These are phyloP conservation scores for Arthonia radiata DNA, from an alignment of 495 filamentous ascomycete genomes.

Conservation along the genomic window DNA sequence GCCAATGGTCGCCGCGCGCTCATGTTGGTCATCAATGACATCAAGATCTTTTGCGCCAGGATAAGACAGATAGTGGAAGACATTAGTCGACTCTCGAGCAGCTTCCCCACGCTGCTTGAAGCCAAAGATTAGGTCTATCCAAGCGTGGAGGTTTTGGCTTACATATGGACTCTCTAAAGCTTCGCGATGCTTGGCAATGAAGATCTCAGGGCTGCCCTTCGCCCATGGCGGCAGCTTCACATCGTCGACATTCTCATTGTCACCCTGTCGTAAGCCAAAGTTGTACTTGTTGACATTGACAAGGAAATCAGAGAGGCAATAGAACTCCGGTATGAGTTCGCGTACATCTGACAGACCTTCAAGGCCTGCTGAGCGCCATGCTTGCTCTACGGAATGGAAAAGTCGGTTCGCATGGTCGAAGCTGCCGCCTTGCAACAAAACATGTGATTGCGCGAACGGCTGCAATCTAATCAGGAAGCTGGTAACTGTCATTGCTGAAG, in stretches of 20 bases:
- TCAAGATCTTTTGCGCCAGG: constrained; percentile 83
- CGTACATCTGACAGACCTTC: constrained; percentile 84
- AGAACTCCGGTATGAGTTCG: constrained; percentile 90
- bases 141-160: constrained; percentile 68
- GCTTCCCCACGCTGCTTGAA: constrained; percentile 87
- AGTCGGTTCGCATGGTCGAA: constrained; percentile 92
- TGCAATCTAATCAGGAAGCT: constrained; percentile 89
- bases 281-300: constrained; percentile 81
- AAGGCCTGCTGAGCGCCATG: constrained; percentile 73
- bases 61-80: constrained; percentile 90
- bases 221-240: constrained; percentile 86
- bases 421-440: constrained; percentile 87
- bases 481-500: constrained; percentile 94
- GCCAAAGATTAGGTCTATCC: constrained; percentile 93
- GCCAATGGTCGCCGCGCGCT: constrained; percentile 64
- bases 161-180: constrained; percentile 88
- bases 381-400: constrained; percentile 78
- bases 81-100: constrained; percentile 73
- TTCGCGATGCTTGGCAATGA: constrained; percentile 81
- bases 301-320: constrained; percentile 83
- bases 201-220: constrained; percentile 87
- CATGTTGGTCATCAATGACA: constrained; percentile 65
- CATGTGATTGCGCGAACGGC: constrained; percentile 85
- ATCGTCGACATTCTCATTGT: constrained; percentile 50
- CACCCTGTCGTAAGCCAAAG: constrained; percentile 66